Evolutionary conservation across 2,329 filamentous ascomycete genomes (phyloP).

Genomic region (Chrysosphaeria jannelii): DNA sequence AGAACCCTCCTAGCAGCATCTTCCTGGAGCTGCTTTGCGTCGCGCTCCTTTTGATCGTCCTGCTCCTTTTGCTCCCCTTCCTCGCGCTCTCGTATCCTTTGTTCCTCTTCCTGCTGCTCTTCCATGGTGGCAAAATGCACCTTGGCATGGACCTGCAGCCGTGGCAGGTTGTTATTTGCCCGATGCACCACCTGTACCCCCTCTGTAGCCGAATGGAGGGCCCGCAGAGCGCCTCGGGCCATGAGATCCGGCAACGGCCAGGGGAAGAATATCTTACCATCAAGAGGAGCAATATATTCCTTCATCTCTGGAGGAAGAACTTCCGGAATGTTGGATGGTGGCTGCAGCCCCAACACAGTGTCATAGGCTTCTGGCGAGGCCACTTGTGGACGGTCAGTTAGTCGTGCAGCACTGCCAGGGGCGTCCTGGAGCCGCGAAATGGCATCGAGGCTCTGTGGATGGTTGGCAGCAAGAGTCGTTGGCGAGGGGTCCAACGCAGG

Average conservation of each 20-base stretch:
- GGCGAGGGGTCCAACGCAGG: not conserved
- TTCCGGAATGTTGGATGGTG: constrained; percentile 7
- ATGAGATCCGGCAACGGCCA: constrained; percentile 50
- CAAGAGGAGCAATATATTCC: constrained; percentile 22
- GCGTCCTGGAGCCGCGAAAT: constrained; percentile 1
- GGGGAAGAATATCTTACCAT: constrained; percentile 33
- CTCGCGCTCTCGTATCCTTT: constrained; percentile 13
- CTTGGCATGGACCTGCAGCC: constrained; percentile 13
- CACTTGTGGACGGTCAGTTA: too few relatives aligned
- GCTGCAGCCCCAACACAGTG: too few relatives aligned
- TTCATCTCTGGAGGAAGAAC: constrained; percentile 18
- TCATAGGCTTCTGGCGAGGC: too few relatives aligned
- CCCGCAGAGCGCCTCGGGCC: constrained; percentile 32
- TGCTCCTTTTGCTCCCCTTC: constrained; percentile 11
- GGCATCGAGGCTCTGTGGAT: too few relatives aligned
- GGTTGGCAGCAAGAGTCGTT: constrained; percentile 1
- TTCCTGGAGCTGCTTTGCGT: too few relatives aligned
- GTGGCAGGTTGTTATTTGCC: not conserved
- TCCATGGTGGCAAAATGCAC: constrained; percentile 7
- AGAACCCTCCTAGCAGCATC: too few relatives aligned
- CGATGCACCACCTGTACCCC: too few relatives aligned
- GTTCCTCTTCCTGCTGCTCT: constrained; percentile 25
- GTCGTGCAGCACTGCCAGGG: constrained; percentile 1
- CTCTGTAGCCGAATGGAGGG: constrained; percentile 21
- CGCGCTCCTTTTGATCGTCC: constrained; percentile 15